Evolutionary conservation across 2,329 filamentous ascomycete species (phyloP).

Genomic region (Diaporthe batatas): DNA sequence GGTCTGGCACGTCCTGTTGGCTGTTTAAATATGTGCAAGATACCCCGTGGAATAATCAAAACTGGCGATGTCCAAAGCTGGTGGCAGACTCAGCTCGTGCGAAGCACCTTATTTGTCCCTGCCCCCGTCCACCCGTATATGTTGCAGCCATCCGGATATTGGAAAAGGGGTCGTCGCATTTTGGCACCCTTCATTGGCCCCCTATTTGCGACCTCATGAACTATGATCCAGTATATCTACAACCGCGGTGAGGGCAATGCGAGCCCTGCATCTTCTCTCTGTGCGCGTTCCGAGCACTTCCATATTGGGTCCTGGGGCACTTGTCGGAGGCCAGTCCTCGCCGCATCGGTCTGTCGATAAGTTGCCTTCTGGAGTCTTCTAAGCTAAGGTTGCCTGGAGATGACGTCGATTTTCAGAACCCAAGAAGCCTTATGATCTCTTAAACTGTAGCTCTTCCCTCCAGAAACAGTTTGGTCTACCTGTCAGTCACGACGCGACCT

Average conservation of each 20-base stretch:
- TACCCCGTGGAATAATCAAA: slow-evolving; percentile 36
- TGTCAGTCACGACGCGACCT: too few relatives aligned
- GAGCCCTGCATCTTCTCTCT: not conserved
- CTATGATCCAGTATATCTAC: not conserved
- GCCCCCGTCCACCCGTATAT: not conserved
- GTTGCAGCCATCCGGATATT: not conserved
- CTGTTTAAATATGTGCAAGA: slow-evolving; percentile 33
- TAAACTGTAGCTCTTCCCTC: too few relatives aligned
- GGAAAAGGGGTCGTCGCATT: too few relatives aligned
- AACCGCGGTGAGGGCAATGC: not conserved
- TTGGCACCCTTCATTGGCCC: too few relatives aligned
- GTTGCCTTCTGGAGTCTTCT: not conserved
- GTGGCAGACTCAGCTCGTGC: not conserved
- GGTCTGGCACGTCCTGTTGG: not conserved
- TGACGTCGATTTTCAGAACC: not conserved
- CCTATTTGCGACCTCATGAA: not conserved
- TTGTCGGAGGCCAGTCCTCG: not conserved
- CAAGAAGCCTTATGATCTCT: not conserved
- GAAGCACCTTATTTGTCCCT: not conserved
- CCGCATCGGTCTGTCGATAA: not conserved
- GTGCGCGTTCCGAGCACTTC: not conserved
- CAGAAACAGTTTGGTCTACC: not conserved
- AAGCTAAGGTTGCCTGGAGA: not conserved
- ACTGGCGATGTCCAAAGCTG: not conserved
- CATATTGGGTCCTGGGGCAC: too few relatives aligned